A percentile compares a stretch with the other conserved stretches of the same genome.
These are phyloP conservation scores for Russula compacta DNA, from an alignment of 768 basidiomycete genomes.

Conservation along the genomic window DNA sequence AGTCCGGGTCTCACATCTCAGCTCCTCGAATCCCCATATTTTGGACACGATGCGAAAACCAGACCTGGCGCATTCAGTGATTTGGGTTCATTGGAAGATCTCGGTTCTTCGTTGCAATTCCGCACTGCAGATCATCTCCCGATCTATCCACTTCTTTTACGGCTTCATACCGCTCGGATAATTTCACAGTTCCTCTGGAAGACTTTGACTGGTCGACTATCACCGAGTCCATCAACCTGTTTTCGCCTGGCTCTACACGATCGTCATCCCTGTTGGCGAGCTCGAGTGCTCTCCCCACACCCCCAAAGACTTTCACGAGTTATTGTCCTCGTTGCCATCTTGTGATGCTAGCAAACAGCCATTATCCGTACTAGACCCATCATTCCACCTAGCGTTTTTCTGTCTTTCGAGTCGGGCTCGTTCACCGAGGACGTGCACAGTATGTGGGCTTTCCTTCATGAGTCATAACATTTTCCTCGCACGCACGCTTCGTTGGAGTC, in stretches of 20 bases:
- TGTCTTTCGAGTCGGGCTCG: neutral
- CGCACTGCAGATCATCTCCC: neutral
- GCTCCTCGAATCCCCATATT: neutral
- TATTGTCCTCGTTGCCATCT: neutral
- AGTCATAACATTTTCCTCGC: neutral
- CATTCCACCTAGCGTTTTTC: neutral
- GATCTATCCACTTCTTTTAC: neutral
- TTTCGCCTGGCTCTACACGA: neutral
- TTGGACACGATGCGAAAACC: neutral
- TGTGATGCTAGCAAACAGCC: neutral
- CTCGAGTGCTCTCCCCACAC: neutral
- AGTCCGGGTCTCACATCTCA: neutral
- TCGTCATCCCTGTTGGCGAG: neutral
- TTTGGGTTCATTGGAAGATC: neutral
- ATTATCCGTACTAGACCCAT: neutral
- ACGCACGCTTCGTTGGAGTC: neutral
- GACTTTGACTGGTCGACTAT: neutral
- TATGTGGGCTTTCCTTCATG: neutral
- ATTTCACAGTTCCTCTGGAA: neutral
- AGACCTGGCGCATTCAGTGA: neutral
- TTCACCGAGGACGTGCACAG: neutral
- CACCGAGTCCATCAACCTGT: neutral
- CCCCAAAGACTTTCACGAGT: neutral
- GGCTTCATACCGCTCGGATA: neutral
- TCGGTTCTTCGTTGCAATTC: neutral